A percentile compares a stretch with the other conserved stretches of the same genome.
Conservation (phyloP, 2,329 filamentous ascomycete species). For the Hirsutella minnesotensis region DNA sequence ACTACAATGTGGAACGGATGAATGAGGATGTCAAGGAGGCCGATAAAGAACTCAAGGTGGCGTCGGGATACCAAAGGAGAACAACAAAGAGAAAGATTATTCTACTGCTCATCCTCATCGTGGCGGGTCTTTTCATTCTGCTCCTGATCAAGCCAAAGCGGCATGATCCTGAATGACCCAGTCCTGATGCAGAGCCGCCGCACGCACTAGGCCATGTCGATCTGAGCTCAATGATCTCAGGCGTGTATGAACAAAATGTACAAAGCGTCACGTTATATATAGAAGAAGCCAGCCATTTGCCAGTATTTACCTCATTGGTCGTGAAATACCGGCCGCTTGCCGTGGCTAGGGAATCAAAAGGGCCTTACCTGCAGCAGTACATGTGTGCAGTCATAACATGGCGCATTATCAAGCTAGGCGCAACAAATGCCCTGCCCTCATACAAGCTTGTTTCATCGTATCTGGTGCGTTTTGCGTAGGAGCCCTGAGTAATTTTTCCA, state of each 20-base stretch:
- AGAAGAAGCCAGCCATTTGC: no score
- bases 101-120: slow-evolving; percentile 70
- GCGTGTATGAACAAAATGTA: slow-evolving; percentile 13
- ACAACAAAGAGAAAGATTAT: slow-evolving; percentile 89
- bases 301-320: no score
- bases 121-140: slow-evolving; percentile 78
- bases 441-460: no score
- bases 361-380: no score
- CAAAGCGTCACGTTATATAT: neutral
- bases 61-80: slow-evolving; percentile 78
- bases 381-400: no score
- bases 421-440: no score
- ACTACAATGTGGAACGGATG: slow-evolving; percentile 97
- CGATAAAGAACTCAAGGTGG: slow-evolving; percentile 81
- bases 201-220: slow-evolving; percentile 6
- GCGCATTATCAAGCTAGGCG: no score
- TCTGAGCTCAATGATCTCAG: slow-evolving; percentile 1
- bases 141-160: slow-evolving; percentile 68
- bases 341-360: no score
- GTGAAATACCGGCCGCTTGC: no score
- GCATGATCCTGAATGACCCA: slow-evolving; percentile 10
- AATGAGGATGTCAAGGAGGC: slow-evolving; percentile 85
- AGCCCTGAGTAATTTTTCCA: slow-evolving; percentile 17
- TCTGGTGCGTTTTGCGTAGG: slow-evolving; percentile 14
- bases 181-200: neutral